Evolutionary conservation across 2,329 filamentous ascomycete genomes (phyloP), one percentile per base, ranked within the genome.

Genomic region (Fusarium beomiforme): DNA sequence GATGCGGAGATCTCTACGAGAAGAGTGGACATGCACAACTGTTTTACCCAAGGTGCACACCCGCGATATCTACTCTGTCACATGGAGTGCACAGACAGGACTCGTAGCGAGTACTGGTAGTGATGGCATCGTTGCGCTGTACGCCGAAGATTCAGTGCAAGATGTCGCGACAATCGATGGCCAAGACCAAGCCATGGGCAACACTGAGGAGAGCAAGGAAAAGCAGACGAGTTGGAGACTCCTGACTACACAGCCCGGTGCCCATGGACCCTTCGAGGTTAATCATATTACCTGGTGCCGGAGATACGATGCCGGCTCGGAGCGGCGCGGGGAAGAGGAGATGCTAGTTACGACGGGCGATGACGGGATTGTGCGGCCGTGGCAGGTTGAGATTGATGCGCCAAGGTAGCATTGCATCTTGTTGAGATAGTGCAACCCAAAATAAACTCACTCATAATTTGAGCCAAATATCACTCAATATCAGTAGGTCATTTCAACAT

Each of bases 251-350:
- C 78, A 92, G 3, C 86, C 91, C 50, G 91, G 91, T 36, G 93
- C 91, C 4, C 96, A 99, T 79, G 95, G 94, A 2, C 93, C 97
- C 5, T 98, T 95, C 78, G 96, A 99, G 82, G 87, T 98, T 70
- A 99, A 99, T 77, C 94, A 98, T 80, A 88, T 96, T 51, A 90
- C 89, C 4, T 99, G 96, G 96, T 94, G 94, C 72, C 89, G 87
- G 74, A 87, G 95, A 62, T 92, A 89, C 62, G 94, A 97, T 79
- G 85, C 86, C 53, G 91, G 84, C 2, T 81, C 82, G 3, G 86
- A 86, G 78, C 85, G 82, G 69, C 85, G 81, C 58, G 85, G 86
- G 6, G 80, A 84, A 26, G 93, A 97, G 75, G 95, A 98, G 82
- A 92, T 98, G 79, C 85, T 99, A 49, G 85, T 98, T 23, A 96